A percentile compares a stretch with the other conserved stretches of the same genome.
Conservation (phyloP, 2,329 filamentous ascomycete genomes). For the Colletotrichum plurivorum region DNA sequence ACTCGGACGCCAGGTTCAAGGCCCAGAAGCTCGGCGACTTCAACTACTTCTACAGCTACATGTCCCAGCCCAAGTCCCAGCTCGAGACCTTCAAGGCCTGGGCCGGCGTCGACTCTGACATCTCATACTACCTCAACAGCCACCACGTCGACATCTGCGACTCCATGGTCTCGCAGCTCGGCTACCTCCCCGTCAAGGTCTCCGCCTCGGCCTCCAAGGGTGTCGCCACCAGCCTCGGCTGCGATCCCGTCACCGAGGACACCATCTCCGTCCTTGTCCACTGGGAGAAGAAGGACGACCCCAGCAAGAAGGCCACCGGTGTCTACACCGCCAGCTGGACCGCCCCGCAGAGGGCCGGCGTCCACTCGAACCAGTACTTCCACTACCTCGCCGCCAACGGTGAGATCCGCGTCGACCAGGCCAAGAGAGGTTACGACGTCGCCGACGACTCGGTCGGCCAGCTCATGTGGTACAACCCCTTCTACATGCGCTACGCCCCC, state of each 20-base stretch:
- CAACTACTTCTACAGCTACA: conserved; percentile 99
- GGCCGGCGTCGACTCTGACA: conserved; percentile 93
- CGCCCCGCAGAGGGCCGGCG: conserved; percentile 89
- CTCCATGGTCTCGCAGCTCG: conserved; percentile 83
- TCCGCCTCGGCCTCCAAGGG: conserved; percentile 84
- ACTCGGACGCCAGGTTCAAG: conserved; percentile 86
- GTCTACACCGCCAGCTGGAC: conserved; percentile 98
- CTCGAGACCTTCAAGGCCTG: conserved; percentile 95
- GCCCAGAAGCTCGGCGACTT: conserved; percentile 88
- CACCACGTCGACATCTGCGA: conserved; percentile 96
- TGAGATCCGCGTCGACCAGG: conserved; percentile 92
- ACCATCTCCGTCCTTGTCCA: conserved; percentile 93
- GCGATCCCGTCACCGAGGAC: conserved; percentile 86
- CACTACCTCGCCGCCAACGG: conserved; percentile 90
- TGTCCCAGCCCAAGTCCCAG: conserved; percentile 93
- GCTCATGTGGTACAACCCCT: conserved; percentile 92
- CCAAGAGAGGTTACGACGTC: conserved; percentile 94
- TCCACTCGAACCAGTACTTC: conserved; percentile 98
- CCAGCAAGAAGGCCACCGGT: conserved; percentile 81
- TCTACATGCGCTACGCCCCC: conserved; percentile 95
- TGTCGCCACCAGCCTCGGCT: conserved; percentile 83
- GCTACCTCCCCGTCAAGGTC: conserved; percentile 84
- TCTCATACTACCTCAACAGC: conserved; percentile 95
- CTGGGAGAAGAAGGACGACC: conserved; percentile 82
- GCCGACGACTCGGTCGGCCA: conserved; percentile 82